These are phyloP conservation scores for Stenogyne calaminthoides DNA, from an alignment of 305 asterid species.

Conservation along the genomic window DNA sequence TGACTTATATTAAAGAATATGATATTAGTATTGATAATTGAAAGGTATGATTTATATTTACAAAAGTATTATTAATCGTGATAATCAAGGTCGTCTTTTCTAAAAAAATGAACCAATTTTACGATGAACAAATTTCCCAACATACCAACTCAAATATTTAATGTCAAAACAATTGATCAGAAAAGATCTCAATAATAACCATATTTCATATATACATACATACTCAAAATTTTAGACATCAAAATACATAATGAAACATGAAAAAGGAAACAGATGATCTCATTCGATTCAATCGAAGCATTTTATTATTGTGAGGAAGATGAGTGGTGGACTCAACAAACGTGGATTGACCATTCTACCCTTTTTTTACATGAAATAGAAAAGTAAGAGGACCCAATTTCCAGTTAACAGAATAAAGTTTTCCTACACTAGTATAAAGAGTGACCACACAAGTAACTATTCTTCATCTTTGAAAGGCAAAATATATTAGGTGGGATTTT, in stretches of 20 bases:
- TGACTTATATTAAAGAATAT: no score
- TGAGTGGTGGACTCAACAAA: neutral
- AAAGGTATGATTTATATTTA: no score
- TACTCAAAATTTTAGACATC: no score
- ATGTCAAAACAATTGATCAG: no score
- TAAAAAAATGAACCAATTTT: no score
- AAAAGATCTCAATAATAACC: no score
- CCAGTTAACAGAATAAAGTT: constrained; percentile 6
- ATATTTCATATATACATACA: no score
- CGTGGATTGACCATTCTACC: neutral
- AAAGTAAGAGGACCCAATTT: neutral
- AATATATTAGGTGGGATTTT: constrained; percentile 20
- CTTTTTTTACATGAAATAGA: constrained; percentile 7
- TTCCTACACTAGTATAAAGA: neutral
- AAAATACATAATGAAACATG: neutral
- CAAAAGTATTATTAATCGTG: no score
- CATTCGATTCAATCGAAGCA: neutral
- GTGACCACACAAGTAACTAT: constrained; percentile 29
- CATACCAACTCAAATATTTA: no score
- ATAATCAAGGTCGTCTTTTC: no score
- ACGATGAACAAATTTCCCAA: no score
- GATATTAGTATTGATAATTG: no score
- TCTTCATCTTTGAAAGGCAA: constrained; percentile 23
- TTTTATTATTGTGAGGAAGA: neutral
- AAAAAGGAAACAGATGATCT: neutral